Evolutionary conservation across 2,329 filamentous ascomycete species (phyloP).

Genomic region (Rhynchosporium agropyri): DNA sequence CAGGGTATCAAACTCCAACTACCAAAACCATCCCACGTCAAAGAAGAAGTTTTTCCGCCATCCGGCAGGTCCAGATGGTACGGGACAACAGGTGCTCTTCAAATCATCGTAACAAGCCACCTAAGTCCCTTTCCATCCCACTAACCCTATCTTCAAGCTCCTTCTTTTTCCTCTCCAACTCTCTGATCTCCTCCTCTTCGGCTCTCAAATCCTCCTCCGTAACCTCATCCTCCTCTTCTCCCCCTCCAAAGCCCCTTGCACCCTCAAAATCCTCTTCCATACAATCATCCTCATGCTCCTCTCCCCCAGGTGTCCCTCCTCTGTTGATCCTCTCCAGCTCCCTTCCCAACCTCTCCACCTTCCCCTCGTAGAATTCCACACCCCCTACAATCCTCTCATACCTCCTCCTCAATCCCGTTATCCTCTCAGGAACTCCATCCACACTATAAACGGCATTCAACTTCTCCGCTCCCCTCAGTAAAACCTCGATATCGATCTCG

Average conservation of each 20-base stretch:
- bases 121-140: slow-evolving; percentile 70
- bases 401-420: slow-evolving; percentile 70
- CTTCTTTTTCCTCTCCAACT: slow-evolving; percentile 65
- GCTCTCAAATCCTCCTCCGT: slow-evolving; percentile 69
- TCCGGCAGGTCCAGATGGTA: too few species aligned
- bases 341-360: slow-evolving; percentile 74
- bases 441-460: slow-evolving; percentile 86
- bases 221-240: slow-evolving; percentile 48
- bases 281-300: slow-evolving; percentile 57
- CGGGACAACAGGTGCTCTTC: background rate
- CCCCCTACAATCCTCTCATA: slow-evolving; percentile 73
- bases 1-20: slow-evolving; percentile 12
- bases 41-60: too few species aligned
- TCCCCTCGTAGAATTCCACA: slow-evolving; percentile 76
- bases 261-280: slow-evolving; percentile 53
- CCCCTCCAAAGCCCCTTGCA: slow-evolving; percentile 48
- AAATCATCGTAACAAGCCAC: slow-evolving; percentile 50
- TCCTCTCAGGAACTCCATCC: slow-evolving; percentile 75
- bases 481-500: slow-evolving; percentile 82
- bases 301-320: slow-evolving; percentile 55
- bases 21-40: background rate
- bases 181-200: slow-evolving; percentile 69
- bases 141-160: slow-evolving; percentile 64
- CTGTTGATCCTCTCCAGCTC: slow-evolving; percentile 75
- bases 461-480: slow-evolving; percentile 87